These are phyloP conservation scores for Ormosia emarginata DNA, from an alignment of 306 rosid genomes.

Conservation along the genomic window DNA sequence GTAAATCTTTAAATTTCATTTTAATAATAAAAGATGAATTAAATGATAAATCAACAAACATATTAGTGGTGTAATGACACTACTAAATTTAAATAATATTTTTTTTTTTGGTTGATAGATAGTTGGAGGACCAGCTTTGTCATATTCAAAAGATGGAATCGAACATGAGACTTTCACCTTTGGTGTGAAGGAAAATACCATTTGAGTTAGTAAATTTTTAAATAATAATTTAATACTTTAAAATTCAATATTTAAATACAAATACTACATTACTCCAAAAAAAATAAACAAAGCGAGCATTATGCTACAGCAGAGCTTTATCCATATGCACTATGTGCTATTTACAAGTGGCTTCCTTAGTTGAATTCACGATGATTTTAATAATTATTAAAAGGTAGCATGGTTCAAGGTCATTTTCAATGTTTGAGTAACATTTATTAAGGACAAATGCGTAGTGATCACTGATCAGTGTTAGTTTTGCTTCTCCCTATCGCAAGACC, in stretches of 20 bases:
- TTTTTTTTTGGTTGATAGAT: too few species aligned
- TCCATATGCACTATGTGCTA: not conserved
- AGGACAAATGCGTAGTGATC: not conserved
- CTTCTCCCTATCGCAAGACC: not conserved
- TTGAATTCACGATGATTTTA: not conserved
- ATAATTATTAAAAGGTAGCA: not conserved
- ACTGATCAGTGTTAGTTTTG: not conserved
- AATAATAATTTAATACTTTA: not conserved
- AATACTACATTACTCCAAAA: not conserved
- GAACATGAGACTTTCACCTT: too few species aligned
- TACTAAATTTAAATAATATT: too few species aligned
- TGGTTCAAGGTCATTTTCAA: constrained; percentile 20
- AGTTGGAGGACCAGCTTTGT: too few species aligned
- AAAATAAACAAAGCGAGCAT: not conserved
- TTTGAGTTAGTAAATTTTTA: not conserved
- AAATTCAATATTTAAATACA: not conserved
- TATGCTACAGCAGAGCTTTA: not conserved
- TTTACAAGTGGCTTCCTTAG: not conserved
- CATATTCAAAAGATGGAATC: too few species aligned
- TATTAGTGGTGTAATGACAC: not conserved
- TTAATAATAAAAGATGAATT: not conserved
- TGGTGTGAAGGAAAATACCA: too few species aligned
- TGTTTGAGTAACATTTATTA: not conserved
- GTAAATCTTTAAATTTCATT: too few species aligned
- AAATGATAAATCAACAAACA: not conserved